A percentile compares a stretch with the other conserved stretches of the same genome.
Conservation (phyloP, 768 basidiomycete species). For the Hericium rajendrae region DNA sequence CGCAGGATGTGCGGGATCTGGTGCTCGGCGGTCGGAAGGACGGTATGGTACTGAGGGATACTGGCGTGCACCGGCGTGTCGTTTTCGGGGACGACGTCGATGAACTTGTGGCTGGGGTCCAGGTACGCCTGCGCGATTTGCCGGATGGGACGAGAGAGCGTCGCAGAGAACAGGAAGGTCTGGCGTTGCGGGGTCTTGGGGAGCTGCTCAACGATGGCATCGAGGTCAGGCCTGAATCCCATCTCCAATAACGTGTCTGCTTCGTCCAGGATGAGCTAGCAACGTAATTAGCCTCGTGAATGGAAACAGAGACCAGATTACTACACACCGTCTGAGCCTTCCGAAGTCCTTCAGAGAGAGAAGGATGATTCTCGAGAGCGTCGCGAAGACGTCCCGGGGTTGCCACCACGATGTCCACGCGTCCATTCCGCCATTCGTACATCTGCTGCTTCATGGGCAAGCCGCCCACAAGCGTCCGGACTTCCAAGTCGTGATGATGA, state of each 20-base stretch:
- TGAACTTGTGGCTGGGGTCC: slow-evolving; percentile 50
- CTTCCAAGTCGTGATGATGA: slow-evolving; percentile 55
- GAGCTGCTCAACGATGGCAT: slow-evolving; percentile 56
- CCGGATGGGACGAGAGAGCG: slow-evolving; percentile 62
- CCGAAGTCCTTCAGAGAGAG: slow-evolving; percentile 41
- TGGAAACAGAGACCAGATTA: not conserved
- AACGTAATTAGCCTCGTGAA: slow-evolving; percentile 2
- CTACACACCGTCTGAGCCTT: slow-evolving; percentile 49
- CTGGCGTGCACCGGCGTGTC: slow-evolving; percentile 60
- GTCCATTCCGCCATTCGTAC: slow-evolving; percentile 48
- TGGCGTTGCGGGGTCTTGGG: slow-evolving; percentile 61
- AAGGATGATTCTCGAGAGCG: slow-evolving; percentile 48
- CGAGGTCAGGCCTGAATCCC: slow-evolving; percentile 86
- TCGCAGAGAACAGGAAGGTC: slow-evolving; percentile 88
- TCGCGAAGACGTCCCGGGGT: slow-evolving; percentile 87
- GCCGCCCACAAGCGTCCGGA: slow-evolving; percentile 74
- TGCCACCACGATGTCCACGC: slow-evolving; percentile 77
- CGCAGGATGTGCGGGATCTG: slow-evolving; percentile 75
- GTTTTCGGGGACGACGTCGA: slow-evolving; percentile 61
- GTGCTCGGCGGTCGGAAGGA: slow-evolving; percentile 51
- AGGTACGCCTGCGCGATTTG: slow-evolving; percentile 58
- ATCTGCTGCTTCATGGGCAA: slow-evolving; percentile 56
- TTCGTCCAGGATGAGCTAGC: slow-evolving; percentile 82
- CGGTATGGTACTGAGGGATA: slow-evolving; percentile 76
- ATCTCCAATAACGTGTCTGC: slow-evolving; percentile 86